Evolutionary conservation across 345 rosid genomes (phyloP), one percentile per base, ranked within the genome.

Genomic region (Litchi chinensis): DNA sequence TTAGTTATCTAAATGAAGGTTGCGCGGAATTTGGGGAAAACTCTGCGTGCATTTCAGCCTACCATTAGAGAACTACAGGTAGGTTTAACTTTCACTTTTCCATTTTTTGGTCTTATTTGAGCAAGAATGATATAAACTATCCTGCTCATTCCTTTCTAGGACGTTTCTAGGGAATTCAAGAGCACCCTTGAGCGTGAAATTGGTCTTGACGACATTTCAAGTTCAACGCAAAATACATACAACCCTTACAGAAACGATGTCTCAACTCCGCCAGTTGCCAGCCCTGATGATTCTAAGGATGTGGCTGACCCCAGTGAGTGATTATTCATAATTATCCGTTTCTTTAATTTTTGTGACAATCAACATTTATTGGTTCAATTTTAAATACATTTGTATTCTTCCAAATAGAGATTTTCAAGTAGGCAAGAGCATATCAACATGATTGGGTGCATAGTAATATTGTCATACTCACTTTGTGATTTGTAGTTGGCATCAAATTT

Each of bases 1-100:
- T 65, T 50, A 41, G 21, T 39, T 70, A 8, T 72, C 39, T n/a
- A 71, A 4, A 5, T 85, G 81, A 90, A 93, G 99, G 97, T 95
- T 62, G 98, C 99, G 43, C 88, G 98, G 75, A 95, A 88, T 85
- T 84, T 93, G 70, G 99, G 99, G 74, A 93, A 93, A 83, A 95
- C 99, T 62, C 82, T 95, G 65, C 97, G 99, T 60, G 86, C 86
- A 67, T 93, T 93, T 87, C 99, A 95, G 77, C 99, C 99, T 28
- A 92, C 99, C 71, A 92, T 95, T 83, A 92, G 89, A 84, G 99
- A 95, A 85, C 90, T 95, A 73, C 98, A 95, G 95, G 99, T 93
- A 66, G 79, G 56, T 52, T 10, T 46, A 18, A 19, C 52, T 64
- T 48, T 32, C 6, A 5, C 57, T 7, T 11, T 64, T 48, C 0